Conservation (phyloP, 2,329 filamentous ascomycete genomes). For the Venturia effusa region DNA sequence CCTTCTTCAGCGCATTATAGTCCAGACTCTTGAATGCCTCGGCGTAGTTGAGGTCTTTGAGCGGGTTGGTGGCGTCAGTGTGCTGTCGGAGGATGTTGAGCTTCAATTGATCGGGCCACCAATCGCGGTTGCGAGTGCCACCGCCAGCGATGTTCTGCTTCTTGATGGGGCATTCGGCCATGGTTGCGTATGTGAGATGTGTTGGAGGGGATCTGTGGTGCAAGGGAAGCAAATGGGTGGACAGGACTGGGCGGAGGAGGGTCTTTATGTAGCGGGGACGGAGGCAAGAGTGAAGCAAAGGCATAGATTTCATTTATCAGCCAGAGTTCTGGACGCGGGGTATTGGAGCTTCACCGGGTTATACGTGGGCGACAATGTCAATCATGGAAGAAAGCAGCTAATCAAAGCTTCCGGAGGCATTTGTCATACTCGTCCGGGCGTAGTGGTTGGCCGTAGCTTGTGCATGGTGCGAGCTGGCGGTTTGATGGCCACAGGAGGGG, state of each 20-base stretch:
- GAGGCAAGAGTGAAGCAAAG: neutral
- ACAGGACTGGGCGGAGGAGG: neutral
- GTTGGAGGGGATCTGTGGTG: neutral
- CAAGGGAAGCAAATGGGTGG: neutral
- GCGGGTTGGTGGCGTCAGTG: slow-evolving; percentile 51
- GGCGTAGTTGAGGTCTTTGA: slow-evolving; percentile 59
- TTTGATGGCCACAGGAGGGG: neutral
- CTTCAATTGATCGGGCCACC: slow-evolving; percentile 61
- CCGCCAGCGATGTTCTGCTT: slow-evolving; percentile 34
- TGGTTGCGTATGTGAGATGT: slow-evolving; percentile 1
- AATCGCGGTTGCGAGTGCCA: slow-evolving; percentile 59
- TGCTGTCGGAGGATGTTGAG: slow-evolving; percentile 67
- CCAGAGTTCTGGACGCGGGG: neutral
- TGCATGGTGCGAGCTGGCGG: neutral
- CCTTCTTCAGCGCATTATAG: slow-evolving; percentile 63
- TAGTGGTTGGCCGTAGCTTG: neutral
- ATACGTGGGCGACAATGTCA: neutral
- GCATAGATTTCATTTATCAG: neutral
- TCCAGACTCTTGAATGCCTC: slow-evolving; percentile 62
- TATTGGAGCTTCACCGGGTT: neutral
- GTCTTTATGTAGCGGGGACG: neutral
- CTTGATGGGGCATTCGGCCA: slow-evolving; percentile 7
- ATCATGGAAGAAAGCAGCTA: neutral
- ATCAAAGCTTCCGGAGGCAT: neutral
- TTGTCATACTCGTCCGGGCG: neutral